phyloP scores from a whole-genome alignment of 345 rosid genomes.

The Eucalyptus paniculata region DNA sequence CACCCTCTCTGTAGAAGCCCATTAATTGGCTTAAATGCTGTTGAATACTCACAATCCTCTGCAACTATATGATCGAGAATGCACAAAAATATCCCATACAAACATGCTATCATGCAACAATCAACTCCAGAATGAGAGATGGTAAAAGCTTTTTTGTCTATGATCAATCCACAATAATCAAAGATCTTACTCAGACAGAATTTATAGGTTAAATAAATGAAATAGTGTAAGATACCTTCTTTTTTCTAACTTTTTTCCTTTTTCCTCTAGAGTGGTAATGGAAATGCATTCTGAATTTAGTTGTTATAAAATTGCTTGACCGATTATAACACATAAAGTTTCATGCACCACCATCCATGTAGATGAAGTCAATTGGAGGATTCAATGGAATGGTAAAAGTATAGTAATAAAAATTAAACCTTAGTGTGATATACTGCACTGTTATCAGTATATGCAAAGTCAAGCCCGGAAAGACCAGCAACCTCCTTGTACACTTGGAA shows the following conservation, averaged over 20 bases:
- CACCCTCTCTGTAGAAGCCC: background rate
- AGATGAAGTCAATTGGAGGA: background rate
- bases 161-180: background rate
- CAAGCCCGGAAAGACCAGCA: slow-evolving; percentile 94
- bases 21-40: background rate
- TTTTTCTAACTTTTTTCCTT: background rate
- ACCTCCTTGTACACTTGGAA: slow-evolving; percentile 88
- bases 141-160: background rate
- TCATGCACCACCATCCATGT: background rate
- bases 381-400: background rate
- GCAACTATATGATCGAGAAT: background rate
- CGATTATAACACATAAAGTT: background rate
- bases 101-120: background rate
- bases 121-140: background rate
- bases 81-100: background rate
- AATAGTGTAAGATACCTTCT: background rate
- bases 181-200: background rate
- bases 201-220: background rate
- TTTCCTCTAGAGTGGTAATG: background rate
- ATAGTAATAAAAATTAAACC: slow-evolving; percentile 18
- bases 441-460: slow-evolving; percentile 79
- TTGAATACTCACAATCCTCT: background rate
- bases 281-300: background rate
- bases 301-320: background rate
- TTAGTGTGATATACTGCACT: slow-evolving; percentile 94